These are phyloP conservation scores for Collybiopsis confluens DNA, from an alignment of 768 basidiomycete species.

Conservation along the genomic window DNA sequence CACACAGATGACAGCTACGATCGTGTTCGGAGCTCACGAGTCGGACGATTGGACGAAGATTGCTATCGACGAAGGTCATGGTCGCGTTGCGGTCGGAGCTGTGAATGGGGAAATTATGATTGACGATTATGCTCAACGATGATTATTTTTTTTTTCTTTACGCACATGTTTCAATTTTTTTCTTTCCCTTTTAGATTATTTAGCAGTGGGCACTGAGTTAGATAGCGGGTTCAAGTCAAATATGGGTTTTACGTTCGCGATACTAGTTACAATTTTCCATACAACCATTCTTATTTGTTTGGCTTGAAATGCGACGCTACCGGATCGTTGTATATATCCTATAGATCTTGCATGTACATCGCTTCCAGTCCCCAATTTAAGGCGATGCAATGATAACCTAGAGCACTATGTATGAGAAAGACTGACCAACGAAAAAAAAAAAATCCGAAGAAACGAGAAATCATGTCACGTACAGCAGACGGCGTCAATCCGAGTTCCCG, in stretches of 20 bases:
- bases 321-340: no score
- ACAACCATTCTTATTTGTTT: no score
- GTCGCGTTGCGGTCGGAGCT: conserved; percentile 38
- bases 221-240: no score
- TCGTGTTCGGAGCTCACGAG: conserved; percentile 42
- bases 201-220: neutral
- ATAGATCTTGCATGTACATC: no score
- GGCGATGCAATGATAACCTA: conserved; percentile 56
- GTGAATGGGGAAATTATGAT: neutral
- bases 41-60: conserved; percentile 47
- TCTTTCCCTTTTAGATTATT: neutral
- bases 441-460: neutral
- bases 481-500: conserved; percentile 86
- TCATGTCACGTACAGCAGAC: conserved; percentile 61
- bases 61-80: conserved; percentile 44
- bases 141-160: neutral
- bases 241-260: no score
- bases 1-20: conserved; percentile 27
- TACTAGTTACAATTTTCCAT: no score
- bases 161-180: neutral
- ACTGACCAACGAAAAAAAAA: no score
- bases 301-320: no score
- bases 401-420: no score
- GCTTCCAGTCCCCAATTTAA: conserved; percentile 7
- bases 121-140: neutral